phyloP scores from a whole-genome alignment of 108 stramenopile species.

The Epipyxis sp. region DNA sequence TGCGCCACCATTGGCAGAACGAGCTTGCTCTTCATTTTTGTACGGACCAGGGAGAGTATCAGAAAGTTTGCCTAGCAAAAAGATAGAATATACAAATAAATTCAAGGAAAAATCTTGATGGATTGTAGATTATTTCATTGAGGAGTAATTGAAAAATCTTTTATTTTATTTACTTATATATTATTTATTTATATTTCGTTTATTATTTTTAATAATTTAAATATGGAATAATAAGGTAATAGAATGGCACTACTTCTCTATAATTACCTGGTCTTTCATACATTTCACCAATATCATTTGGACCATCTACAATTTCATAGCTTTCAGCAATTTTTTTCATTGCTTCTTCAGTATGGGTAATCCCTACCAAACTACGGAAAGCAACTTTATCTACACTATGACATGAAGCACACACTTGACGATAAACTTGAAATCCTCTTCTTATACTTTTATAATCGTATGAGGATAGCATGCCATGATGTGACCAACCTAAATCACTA shows the following conservation, averaged over 20 bases:
- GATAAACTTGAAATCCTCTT: conserved; percentile 98
- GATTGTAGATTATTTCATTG: no score
- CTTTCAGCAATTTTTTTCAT: conserved; percentile 80
- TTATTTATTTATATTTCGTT: no score
- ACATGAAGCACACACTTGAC: conserved; percentile 95
- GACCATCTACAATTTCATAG: conserved; percentile 91
- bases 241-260: no score
- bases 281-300: conserved; percentile 97
- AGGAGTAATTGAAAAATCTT: no score
- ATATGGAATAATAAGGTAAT: no score
- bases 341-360: conserved; percentile 87
- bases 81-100: no score
- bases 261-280: conserved; percentile 97
- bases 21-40: conserved; percentile 87
- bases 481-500: conserved; percentile 49
- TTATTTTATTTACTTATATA: no score
- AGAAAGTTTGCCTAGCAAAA: no score
- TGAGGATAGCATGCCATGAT: conserved; percentile 47
- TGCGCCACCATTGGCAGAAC: conserved; percentile 94
- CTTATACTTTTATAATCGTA: conserved; percentile 70
- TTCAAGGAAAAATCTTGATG: no score
- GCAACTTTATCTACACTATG: conserved; percentile 80
- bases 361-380: conserved; percentile 95
- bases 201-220: no score
- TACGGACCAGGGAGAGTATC: conserved; percentile 89